phyloP scores from a whole-genome alignment of 208 protist genomes.

The Crithidia expoeki region DNA sequence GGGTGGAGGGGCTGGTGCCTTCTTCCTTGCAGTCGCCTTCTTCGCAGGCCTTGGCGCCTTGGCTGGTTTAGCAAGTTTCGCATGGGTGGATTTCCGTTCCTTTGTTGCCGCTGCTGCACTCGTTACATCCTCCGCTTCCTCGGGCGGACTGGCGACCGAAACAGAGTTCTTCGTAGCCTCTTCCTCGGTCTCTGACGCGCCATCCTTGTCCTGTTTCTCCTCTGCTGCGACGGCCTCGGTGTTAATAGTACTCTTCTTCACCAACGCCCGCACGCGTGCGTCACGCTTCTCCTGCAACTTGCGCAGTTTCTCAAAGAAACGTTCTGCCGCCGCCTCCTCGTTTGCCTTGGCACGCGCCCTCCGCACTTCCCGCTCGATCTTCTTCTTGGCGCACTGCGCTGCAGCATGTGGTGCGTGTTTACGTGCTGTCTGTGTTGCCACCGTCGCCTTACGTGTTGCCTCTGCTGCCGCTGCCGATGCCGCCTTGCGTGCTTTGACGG shows the following conservation, averaged over 20 bases:
- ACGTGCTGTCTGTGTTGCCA: not conserved
- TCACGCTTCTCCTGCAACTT: conserved; percentile 13
- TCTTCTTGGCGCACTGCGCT: not conserved
- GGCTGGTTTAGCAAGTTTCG: not conserved
- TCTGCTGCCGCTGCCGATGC: not conserved
- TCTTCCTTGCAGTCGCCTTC: not conserved
- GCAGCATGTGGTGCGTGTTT: not conserved
- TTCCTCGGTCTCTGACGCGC: not conserved
- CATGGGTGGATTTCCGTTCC: not conserved
- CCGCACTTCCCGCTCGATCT: conserved; percentile 4
- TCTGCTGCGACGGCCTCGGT: not conserved
- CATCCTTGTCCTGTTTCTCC: not conserved
- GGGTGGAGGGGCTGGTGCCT: not conserved
- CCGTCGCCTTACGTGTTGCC: not conserved
- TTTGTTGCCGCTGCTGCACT: not conserved
- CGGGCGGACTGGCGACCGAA: not conserved
- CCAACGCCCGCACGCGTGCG: conserved; percentile 4
- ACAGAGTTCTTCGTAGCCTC: not conserved
- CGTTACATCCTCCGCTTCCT: not conserved
- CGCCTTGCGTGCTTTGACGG: not conserved
- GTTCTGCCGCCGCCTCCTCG: conserved; percentile 19
- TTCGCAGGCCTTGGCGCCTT: not conserved
- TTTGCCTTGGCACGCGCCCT: not conserved
- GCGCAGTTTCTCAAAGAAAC: conserved; percentile 16
- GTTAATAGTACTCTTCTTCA: not conserved